Conservation (phyloP, 169 alveolate genomes). For the Babesia sp. region DNA sequence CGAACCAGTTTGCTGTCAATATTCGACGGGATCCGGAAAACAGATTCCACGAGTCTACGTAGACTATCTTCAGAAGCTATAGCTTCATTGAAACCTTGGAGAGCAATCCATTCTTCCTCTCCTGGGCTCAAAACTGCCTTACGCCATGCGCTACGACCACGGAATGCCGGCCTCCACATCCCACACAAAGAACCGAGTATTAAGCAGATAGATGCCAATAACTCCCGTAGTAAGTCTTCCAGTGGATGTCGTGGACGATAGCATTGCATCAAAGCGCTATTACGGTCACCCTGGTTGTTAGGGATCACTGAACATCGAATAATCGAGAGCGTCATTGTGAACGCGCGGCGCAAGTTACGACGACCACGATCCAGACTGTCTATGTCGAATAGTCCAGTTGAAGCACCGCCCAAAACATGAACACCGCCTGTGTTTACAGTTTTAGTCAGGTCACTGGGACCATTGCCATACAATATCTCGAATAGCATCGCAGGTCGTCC, state of each 20-base stretch:
- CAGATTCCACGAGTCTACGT: constrained; percentile 49
- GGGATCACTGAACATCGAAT: constrained; percentile 12
- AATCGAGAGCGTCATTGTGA: constrained; percentile 47
- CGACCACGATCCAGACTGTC: constrained; percentile 12
- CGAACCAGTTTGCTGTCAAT: constrained; percentile 23
- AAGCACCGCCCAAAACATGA: neutral
- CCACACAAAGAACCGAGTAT: constrained; percentile 32
- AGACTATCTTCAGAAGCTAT: constrained; percentile 58
- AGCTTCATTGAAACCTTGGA: constrained; percentile 67
- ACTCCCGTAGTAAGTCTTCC: constrained; percentile 16
- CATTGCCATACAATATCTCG: constrained; percentile 1
- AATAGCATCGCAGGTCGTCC: constrained; percentile 20
- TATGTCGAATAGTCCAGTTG: neutral
- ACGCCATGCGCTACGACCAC: constrained; percentile 24
- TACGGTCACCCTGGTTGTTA: constrained; percentile 5
- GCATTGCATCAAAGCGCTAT: neutral
- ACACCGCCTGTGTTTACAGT: neutral
- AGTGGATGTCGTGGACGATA: constrained; percentile 17
- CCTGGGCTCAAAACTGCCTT: constrained; percentile 69
- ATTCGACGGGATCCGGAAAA: constrained; percentile 40
- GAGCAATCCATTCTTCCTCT: constrained; percentile 63
- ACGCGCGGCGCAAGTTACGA: constrained; percentile 35
- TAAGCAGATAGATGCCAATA: constrained; percentile 14
- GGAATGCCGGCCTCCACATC: constrained; percentile 49
- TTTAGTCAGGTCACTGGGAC: neutral